These are phyloP conservation scores for Boletales sp. DNA, from an alignment of 768 basidiomycete species.

Conservation along the genomic window DNA sequence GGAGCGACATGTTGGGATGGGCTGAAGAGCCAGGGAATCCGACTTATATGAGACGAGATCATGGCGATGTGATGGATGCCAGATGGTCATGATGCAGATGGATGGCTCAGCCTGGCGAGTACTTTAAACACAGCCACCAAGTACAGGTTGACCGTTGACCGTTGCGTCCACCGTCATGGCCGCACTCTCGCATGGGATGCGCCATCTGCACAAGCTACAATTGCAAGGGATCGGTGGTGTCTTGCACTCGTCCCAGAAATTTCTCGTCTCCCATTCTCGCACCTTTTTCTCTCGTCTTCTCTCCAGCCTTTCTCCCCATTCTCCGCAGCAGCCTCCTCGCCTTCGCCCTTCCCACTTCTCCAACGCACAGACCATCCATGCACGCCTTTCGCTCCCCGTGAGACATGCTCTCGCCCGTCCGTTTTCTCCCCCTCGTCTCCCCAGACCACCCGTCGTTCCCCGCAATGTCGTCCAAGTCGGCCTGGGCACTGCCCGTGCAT, in stretches of 20 bases:
- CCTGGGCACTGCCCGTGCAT: conserved; percentile 71
- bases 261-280: conserved; percentile 45
- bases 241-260: conserved; percentile 1
- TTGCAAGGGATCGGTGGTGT: too few relatives aligned
- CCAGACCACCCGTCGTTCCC: conserved; percentile 50
- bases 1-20: too few relatives aligned
- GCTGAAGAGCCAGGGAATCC: too few relatives aligned
- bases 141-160: too few relatives aligned
- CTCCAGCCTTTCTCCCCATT: conserved; percentile 36
- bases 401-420: conserved; percentile 49
- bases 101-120: too few relatives aligned
- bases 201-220: too few relatives aligned
- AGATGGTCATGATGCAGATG: too few relatives aligned
- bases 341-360: conserved; percentile 14
- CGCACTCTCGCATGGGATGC: conserved; percentile 20
- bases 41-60: too few relatives aligned
- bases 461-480: conserved; percentile 63
- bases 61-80: too few relatives aligned
- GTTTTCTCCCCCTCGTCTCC: conserved; percentile 48
- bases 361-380: conserved; percentile 41
- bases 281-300: conserved; percentile 55
- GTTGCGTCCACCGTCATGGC: too few relatives aligned
- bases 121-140: too few relatives aligned
- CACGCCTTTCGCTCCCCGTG: conserved; percentile 54
- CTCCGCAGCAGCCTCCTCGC: conserved; percentile 3